Evolutionary conservation across 352 stramenopile genomes (phyloP).

Genomic region (Phytopythium mirpurense): DNA sequence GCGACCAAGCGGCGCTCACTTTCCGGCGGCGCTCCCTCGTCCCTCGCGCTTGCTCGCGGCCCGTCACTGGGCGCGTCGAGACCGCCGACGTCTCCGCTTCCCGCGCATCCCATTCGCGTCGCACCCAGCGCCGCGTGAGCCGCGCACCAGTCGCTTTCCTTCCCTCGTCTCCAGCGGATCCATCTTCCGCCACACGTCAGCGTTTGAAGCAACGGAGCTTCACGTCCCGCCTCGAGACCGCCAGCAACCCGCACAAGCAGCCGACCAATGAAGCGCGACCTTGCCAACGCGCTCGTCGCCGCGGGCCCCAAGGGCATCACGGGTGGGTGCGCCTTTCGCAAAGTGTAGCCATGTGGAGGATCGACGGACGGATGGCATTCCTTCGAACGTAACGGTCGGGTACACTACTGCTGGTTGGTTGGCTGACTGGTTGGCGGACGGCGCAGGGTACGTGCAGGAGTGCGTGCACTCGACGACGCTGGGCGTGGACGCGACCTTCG

Average conservation of each 20-base stretch:
- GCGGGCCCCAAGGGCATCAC: constrained; percentile 24
- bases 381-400: no score
- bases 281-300: constrained; percentile 21
- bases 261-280: constrained; percentile 18
- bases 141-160: background rate
- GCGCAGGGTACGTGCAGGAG: constrained; percentile 62
- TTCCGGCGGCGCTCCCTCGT: no score
- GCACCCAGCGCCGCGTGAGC: background rate
- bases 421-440: no score
- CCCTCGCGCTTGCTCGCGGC: background rate
- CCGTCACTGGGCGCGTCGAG: background rate
- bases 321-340: constrained; percentile 6
- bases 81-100: background rate
- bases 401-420: no score
- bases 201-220: background rate
- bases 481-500: constrained; percentile 45
- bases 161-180: no score
- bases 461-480: constrained; percentile 68
- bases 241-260: background rate
- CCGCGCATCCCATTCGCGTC: background rate
- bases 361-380: background rate
- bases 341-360: constrained; percentile 7
- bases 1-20: background rate
- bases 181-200: background rate
- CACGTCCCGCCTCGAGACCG: background rate